Evolutionary conservation across 2,329 filamentous ascomycete genomes (phyloP).

Genomic region (Phialocephala sp.): DNA sequence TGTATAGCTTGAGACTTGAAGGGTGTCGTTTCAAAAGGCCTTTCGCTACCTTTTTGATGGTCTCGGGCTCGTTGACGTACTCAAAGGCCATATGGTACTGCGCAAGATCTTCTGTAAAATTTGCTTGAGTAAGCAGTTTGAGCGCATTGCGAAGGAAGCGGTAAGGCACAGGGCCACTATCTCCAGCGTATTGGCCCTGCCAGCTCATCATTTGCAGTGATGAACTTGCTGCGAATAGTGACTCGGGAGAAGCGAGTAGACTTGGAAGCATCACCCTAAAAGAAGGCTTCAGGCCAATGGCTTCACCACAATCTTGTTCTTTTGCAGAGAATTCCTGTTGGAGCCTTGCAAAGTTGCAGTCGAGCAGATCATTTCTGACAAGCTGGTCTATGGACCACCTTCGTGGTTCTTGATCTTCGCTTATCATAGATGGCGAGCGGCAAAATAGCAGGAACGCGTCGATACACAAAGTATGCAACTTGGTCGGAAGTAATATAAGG

Average conservation of each 20-base stretch:
- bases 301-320: slow-evolving; percentile 36
- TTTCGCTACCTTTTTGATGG: slow-evolving; percentile 74
- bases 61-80: slow-evolving; percentile 56
- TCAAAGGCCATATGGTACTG: slow-evolving; percentile 75
- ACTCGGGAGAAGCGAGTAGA: slow-evolving; percentile 50
- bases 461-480: slow-evolving; percentile 56
- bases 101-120: slow-evolving; percentile 59
- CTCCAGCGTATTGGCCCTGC: slow-evolving; percentile 29
- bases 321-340: slow-evolving; percentile 17
- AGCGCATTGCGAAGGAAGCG: slow-evolving; percentile 59
- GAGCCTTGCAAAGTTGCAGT: slow-evolving; percentile 30
- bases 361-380: slow-evolving; percentile 49
- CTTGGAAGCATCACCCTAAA: slow-evolving; percentile 35
- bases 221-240: slow-evolving; percentile 53
- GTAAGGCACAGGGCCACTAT: slow-evolving; percentile 36
- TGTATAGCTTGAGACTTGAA: slow-evolving; percentile 72
- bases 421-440: slow-evolving; percentile 60
- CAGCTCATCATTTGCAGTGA: slow-evolving; percentile 26
- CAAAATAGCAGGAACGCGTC: slow-evolving; percentile 75
- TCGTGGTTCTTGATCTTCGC: slow-evolving; percentile 32
- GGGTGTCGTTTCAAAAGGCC: slow-evolving; percentile 71
- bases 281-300: slow-evolving; percentile 12
- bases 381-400: slow-evolving; percentile 59
- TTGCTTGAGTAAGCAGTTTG: slow-evolving; percentile 57
- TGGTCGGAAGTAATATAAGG: slow-evolving; percentile 57